Evolutionary conservation across 306 rosid genomes (phyloP), one percentile per base, ranked within the genome.

Genomic region (Inga oerstediana): DNA sequence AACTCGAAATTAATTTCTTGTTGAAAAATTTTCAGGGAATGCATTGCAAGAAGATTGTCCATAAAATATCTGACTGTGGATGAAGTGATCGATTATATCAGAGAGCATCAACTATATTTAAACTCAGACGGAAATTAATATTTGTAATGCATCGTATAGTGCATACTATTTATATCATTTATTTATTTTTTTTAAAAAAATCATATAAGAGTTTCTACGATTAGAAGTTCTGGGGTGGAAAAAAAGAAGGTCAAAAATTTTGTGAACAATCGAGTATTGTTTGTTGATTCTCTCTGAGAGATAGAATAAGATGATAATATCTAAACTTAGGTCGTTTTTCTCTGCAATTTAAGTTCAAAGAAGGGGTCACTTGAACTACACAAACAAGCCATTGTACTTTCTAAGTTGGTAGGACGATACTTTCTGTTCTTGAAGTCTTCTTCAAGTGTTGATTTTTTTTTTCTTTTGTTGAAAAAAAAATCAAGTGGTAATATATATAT

Each of bases 21-120:
- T 61, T 5, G 22, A 15, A 67, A 43, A 34, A 16, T 11, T 82
- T 81, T 80, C 94, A 93, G 99, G 97, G 91, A 90, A 67, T 96
- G 98, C 93, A 90, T 96, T 70, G 87, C 97, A 39, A 91, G 94
- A 88, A 91, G 97, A 46, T 80, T 91, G 90, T 93, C 98, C 0
- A 89, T 91, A 85, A 96, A 96, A 82, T 93, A 92, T 85, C 90
- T 93, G 12, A 87, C 93, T 4, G 85, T 80, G 10, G 99, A 96
- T 85, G 94, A 88, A 90, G 99, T 90, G 74, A 86, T 93, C 76
- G 93, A 88, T 51, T 93, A 91, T 85, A 88, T 93, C 75, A 76
- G 76, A 81, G 85, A 90, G 20, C 77, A 73, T 24, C 3, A 27
- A 48, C 43, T 73, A 24, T 73, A 46, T 32, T 73, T 73, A 20